phyloP scores from a whole-genome alignment of 1,284 basidiomycete genomes.

The Naganishia sp. region DNA sequence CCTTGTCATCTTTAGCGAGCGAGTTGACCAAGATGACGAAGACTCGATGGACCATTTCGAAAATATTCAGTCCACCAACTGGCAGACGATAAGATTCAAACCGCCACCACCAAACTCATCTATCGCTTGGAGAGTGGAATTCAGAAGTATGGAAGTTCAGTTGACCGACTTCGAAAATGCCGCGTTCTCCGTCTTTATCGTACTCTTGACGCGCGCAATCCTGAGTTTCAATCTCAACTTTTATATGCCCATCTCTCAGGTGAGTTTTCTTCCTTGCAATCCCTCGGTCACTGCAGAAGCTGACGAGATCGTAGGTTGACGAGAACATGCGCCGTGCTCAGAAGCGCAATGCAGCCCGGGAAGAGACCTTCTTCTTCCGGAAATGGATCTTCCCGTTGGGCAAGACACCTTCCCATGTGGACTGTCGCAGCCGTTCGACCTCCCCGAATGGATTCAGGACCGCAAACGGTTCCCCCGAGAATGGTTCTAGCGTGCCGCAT shows the following conservation, averaged over 20 bases:
- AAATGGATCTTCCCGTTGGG: constrained; percentile 73
- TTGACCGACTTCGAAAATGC: constrained; percentile 99
- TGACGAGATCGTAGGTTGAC: constrained; percentile 68
- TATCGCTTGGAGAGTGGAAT: constrained; percentile 98
- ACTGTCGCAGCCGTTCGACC: constrained; percentile 36
- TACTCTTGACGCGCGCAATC: constrained; percentile 90
- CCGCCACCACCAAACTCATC: constrained; percentile 87
- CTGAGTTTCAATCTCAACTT: constrained; percentile 88
- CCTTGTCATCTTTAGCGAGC: constrained; percentile 91
- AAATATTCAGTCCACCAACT: constrained; percentile 99
- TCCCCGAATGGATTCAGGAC: constrained; percentile 25
- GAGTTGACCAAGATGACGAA: constrained; percentile 85
- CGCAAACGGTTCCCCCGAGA: background rate
- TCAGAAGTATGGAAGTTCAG: constrained; percentile 98
- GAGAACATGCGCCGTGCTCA: constrained; percentile 95
- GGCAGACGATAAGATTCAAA: constrained; percentile 99
- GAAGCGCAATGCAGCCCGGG: constrained; percentile 71
- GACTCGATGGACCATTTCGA: constrained; percentile 94
- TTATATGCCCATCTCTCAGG: constrained; percentile 96
- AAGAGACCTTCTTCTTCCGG: constrained; percentile 84
- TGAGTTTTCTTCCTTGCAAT: constrained; percentile 45
- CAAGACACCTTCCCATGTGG: constrained; percentile 44
- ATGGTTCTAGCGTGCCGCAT: constrained; percentile 20
- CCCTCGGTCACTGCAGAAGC: too few relatives aligned
- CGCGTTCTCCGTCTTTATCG: constrained; percentile 90